These are phyloP conservation scores for Uncinocarpus reesii DNA, from an alignment of 2,329 filamentous ascomycete genomes.

Conservation along the genomic window DNA sequence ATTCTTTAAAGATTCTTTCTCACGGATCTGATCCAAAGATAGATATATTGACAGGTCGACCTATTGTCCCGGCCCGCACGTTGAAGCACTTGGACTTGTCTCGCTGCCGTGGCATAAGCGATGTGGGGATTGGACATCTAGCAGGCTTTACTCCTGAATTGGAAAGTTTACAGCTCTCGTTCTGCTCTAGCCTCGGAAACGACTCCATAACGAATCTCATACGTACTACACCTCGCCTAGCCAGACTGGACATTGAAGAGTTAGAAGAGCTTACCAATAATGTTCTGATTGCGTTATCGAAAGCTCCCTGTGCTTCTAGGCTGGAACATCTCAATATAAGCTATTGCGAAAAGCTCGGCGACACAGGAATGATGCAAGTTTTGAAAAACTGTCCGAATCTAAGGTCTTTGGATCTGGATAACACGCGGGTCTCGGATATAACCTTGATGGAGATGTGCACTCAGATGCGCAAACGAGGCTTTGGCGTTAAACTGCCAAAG, in stretches of 20 bases:
- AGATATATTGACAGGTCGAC: constrained; percentile 66
- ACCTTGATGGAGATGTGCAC: constrained; percentile 73
- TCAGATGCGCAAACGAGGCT: constrained; percentile 60
- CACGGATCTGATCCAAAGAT: constrained; percentile 66
- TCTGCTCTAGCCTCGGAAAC: constrained; percentile 65
- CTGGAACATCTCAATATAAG: constrained; percentile 78
- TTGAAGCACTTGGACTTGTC: constrained; percentile 79
- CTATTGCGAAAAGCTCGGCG: constrained; percentile 78
- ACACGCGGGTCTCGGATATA: constrained; percentile 80
- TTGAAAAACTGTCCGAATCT: constrained; percentile 64
- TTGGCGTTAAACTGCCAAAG: constrained; percentile 40
- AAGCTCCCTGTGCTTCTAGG: constrained; percentile 58
- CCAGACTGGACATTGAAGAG: constrained; percentile 84
- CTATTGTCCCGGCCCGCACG: constrained; percentile 64
- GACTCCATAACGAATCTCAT: constrained; percentile 61
- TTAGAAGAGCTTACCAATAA: constrained; percentile 65
- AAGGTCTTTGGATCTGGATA: constrained; percentile 73
- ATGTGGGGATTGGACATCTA: constrained; percentile 58
- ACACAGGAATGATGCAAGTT: constrained; percentile 71
- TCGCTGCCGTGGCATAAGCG: constrained; percentile 64
- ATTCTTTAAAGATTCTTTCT: constrained; percentile 61
- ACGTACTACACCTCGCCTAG: constrained; percentile 63
- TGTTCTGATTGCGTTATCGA: constrained; percentile 63
- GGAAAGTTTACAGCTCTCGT: constrained; percentile 72
- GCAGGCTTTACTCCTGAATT: constrained; percentile 66